Base-by-base conservation (phyloP, 768 basidiomycete species). In the Lactifluus subvellereus region DNA sequence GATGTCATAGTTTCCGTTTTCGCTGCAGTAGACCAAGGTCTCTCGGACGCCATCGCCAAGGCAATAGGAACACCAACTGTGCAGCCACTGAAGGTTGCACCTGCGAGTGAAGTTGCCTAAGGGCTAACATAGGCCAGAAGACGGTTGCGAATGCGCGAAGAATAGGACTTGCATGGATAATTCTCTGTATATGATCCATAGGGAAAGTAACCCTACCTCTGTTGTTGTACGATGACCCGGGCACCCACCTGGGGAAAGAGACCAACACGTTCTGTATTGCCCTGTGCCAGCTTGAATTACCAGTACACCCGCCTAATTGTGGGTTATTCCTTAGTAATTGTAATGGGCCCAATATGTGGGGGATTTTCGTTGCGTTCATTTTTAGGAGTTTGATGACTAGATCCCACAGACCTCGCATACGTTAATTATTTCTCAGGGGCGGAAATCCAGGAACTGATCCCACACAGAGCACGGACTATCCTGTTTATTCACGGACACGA, bases 21-120 rank as follows among this genome's bases (percentile, higher is more conserved):
- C 48, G 86, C 89, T 47, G 84, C 83, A 55, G 85, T 97, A 60
- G 82, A 88, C 72, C 87, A 90, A 70, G 78, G 75, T 11, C 77
- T 95, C 40, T 86, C 85, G 4, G 84, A 90, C 74, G 82, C 88
- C 64, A 79, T 98, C 67, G 91, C 91, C n/a, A 81, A 80, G 68
- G 89, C 84, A 2, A 79, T 94, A 56, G 84, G 84, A 47, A 77
- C 81, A 53, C 76, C 82, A 2, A 69, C 74, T 2, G 86, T 84
- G n/a, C 66, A 73, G 57, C 88, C 90, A 13, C 77, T 91, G 56
- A 67, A 76, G 61, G 82, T 84, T 68, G 84, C 84, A 73, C 74
- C 87, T 16, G 88, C 86, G 1, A 54, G 71, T 3, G 82, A 85
- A 71, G 84, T 83, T 11, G 65, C 83, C 87, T 84, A 78, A 79